Base-by-base conservation (phyloP, 2,329 filamentous ascomycete genomes). In the Hymenoscyphus linearis region DNA sequence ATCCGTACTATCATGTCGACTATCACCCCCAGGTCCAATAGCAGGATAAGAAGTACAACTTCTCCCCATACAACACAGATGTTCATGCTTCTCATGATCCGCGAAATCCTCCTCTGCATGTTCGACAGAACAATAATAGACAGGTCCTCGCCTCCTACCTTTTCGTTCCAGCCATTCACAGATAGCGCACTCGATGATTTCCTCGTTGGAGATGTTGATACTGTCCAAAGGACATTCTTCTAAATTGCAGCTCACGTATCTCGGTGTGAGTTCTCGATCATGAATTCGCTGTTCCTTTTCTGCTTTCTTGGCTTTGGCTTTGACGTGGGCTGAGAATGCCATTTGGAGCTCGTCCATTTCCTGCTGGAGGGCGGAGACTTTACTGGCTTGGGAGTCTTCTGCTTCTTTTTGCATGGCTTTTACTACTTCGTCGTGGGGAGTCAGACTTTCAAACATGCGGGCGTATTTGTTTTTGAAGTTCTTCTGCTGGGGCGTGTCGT, bases 391-490 rank as follows among this genome's bases (percentile, higher is more conserved):
- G 2, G 60, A 58, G 2, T 63, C 62, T n/a, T 64, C 60, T 3
- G 66, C 66, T 52, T 73, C 71, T 55, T 66, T 67, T 35, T 58
- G 61, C 70, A 69, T 69, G 1, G 64, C 63, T 3, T 59, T 55
- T 5, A 73, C 35, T 1, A 72, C 67, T 16, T 60, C 63, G 54
- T 73, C 69, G 35, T 70, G 67, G 1, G 68, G 61, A 4, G 59
- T 52, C 1, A 62, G 57, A 25, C 61, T 47, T 52, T 70, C 68
- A 58, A 73, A 73, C 57, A 69, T 65, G 3, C 68, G 66, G 2
- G 63, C 63, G 53, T 70, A 71, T 60, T 72, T 73, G 2, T 57
- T 40, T 60, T 73, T 73, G 59, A 72, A 68, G 26, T 69, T 67
- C 52, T 66, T 66, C 13, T 66, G 60, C 10, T 66, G 62, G 10